These are phyloP conservation scores for Penicillium parvum DNA, from an alignment of 495 filamentous ascomycete genomes.

Conservation along the genomic window DNA sequence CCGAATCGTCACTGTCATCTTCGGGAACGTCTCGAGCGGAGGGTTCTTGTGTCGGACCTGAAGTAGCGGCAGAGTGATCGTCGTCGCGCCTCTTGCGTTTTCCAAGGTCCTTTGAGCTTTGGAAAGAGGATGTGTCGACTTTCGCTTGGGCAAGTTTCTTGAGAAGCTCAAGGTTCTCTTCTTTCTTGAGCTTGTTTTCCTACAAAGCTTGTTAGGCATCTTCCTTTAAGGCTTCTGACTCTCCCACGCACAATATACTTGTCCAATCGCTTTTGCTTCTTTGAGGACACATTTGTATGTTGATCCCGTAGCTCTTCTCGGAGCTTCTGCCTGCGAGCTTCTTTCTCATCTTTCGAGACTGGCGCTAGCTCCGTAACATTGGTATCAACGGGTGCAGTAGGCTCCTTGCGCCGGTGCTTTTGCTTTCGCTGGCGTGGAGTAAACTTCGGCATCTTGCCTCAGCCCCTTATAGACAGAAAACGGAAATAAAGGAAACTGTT, in stretches of 20 bases:
- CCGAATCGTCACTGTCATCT: conserved; percentile 38
- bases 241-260: conserved; percentile 75
- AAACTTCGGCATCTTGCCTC: conserved; percentile 63
- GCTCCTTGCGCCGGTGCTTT: conserved; percentile 40
- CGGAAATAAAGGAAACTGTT: conserved; percentile 11
- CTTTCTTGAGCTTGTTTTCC: conserved; percentile 91
- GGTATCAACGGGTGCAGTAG: conserved; percentile 50
- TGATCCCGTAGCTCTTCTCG: conserved; percentile 56
- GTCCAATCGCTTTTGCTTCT: conserved; percentile 91
- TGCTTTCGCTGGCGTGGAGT: conserved; percentile 79
- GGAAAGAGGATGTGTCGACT: conserved; percentile 75
- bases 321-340: conserved; percentile 64
- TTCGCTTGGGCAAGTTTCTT: conserved; percentile 73
- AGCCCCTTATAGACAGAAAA: conserved; percentile 14
- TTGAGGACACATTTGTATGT: conserved; percentile 71
- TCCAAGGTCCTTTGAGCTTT: conserved; percentile 74
- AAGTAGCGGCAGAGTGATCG: conserved; percentile 4
- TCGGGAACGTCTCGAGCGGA: conserved; percentile 23
- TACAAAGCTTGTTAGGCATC: conserved; percentile 28
- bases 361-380: conserved; percentile 71
- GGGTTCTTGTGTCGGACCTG: conserved; percentile 3
- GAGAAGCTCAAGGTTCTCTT: conserved; percentile 81
- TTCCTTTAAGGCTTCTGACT: neutral
- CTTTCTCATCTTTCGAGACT: conserved; percentile 58
- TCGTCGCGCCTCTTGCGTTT: conserved; percentile 34